Conservation (phyloP, 495 filamentous ascomycete genomes). For the Daldinia concentrica region DNA sequence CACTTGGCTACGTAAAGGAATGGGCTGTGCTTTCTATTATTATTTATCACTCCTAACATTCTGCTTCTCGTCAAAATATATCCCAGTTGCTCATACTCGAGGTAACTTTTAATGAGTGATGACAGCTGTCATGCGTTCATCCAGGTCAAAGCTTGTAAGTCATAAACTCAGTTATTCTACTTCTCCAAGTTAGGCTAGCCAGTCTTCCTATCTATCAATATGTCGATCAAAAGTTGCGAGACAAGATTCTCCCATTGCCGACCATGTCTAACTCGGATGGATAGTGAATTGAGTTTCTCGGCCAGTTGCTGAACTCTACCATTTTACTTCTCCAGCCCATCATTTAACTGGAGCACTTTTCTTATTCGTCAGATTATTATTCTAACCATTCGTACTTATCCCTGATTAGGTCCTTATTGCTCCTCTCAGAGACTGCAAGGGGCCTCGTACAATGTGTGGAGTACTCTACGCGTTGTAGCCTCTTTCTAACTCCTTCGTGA, state of each 20-base stretch:
- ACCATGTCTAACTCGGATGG: slow-evolving; percentile 22
- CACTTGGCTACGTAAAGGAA: background rate
- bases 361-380: slow-evolving; percentile 4
- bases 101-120: background rate
- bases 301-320: slow-evolving; percentile 19
- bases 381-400: slow-evolving; percentile 2
- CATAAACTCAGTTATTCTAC: slow-evolving; percentile 10
- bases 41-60: no score
- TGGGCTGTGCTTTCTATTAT: no score
- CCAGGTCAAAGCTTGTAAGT: background rate
- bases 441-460: background rate
- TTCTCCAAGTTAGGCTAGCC: slow-evolving; percentile 14
- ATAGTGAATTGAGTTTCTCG: slow-evolving; percentile 25
- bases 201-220: slow-evolving; percentile 13
- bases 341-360: slow-evolving; percentile 24
- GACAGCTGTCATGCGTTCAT: background rate
- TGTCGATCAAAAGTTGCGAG: slow-evolving; percentile 26
- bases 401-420: background rate
- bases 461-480: background rate
- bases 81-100: background rate
- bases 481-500: background rate
- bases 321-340: slow-evolving; percentile 7
- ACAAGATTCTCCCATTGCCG: slow-evolving; percentile 6
- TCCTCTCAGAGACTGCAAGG: background rate
- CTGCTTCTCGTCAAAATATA: background rate